These are phyloP conservation scores for Thermochaetoides thermophila DNA, from an alignment of 495 filamentous ascomycete genomes.

Conservation along the genomic window DNA sequence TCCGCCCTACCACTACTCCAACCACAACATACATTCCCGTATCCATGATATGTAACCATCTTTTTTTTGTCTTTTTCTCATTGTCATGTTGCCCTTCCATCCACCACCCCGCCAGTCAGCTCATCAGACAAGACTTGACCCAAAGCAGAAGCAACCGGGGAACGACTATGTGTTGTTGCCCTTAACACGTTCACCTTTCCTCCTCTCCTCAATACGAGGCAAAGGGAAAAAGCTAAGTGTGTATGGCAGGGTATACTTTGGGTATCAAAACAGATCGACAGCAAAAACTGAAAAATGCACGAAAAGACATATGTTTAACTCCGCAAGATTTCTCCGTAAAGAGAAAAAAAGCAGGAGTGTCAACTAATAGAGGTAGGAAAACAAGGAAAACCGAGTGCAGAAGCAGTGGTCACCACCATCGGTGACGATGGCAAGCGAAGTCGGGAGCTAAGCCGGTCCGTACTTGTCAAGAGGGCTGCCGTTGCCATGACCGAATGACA, in stretches of 20 bases:
- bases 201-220: constrained; percentile 1
- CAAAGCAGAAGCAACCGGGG: no score
- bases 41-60: not conserved
- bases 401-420: no score
- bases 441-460: no score
- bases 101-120: constrained; percentile 4
- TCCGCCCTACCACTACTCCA: not conserved
- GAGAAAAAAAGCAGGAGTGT: constrained; percentile 1
- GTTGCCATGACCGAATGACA: not conserved
- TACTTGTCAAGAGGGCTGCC: not conserved
- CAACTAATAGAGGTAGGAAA: not conserved
- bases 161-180: no score
- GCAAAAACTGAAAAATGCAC: not conserved
- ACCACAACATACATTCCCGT: not conserved
- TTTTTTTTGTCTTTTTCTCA: constrained; percentile 3
- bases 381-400: no score
- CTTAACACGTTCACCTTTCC: constrained; percentile 7
- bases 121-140: constrained; percentile 7
- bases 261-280: constrained; percentile 20
- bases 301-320: no score
- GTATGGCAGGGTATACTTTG: constrained; percentile 20
- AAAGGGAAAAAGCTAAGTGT: no score
- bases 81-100: constrained; percentile 2
- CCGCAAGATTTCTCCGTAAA: no score
- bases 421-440: no score